Conservation (phyloP, 106 monocot species). For the Dactylorhiza incarnata region DNA sequence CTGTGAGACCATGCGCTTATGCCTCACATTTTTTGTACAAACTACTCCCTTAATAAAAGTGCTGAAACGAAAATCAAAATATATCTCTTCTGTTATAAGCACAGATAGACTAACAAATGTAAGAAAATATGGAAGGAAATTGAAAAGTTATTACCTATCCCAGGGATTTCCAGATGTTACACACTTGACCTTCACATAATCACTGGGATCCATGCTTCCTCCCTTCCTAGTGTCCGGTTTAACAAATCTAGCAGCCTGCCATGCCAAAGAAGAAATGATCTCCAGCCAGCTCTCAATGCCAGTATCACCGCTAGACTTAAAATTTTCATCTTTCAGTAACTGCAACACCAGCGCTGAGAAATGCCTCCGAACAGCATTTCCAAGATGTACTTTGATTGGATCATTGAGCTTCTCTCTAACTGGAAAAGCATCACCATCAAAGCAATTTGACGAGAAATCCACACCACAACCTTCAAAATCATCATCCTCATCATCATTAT, state of each 20-base stretch:
- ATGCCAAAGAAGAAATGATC: constrained; percentile 66
- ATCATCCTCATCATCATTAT: constrained; percentile 52
- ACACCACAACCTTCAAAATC: constrained; percentile 16
- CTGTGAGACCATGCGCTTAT: constrained; percentile 86
- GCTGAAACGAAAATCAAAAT: constrained; percentile 27
- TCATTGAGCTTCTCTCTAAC: constrained; percentile 33
- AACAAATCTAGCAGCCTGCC: constrained; percentile 75
- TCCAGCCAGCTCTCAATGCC: constrained; percentile 48
- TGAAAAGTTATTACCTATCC: constrained; percentile 51
- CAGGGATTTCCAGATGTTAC: constrained; percentile 55
- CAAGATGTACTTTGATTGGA: constrained; percentile 36
- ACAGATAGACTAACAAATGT: background rate
- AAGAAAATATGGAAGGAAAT: background rate
- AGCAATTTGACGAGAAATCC: constrained; percentile 27
- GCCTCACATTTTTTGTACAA: constrained; percentile 84
- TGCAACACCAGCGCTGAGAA: constrained; percentile 71
- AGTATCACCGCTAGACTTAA: constrained; percentile 22
- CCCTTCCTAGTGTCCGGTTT: constrained; percentile 75
- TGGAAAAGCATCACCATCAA: constrained; percentile 13
- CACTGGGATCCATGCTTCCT: constrained; percentile 86
- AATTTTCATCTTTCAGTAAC: constrained; percentile 60
- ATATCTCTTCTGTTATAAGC: background rate
- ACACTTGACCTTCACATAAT: constrained; percentile 90
- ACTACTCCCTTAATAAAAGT: constrained; percentile 76
- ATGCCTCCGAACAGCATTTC: constrained; percentile 37